These are phyloP conservation scores for Stachybotrys elegans DNA, from an alignment of 2,329 filamentous ascomycete genomes.

Conservation along the genomic window DNA sequence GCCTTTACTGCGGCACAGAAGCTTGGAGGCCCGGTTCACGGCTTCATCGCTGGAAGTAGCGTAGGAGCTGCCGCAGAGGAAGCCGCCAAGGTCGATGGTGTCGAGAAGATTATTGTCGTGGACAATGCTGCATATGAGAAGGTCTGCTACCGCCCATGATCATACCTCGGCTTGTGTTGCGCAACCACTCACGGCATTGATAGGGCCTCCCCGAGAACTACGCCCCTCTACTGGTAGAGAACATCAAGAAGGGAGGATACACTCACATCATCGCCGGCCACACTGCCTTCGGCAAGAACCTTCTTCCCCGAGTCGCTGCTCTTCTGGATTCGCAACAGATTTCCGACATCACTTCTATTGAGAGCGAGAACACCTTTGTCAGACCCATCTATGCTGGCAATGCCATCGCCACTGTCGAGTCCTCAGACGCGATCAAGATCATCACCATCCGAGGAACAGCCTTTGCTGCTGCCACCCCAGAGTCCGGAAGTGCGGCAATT, in stretches of 20 bases:
- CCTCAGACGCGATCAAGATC: constrained; percentile 76
- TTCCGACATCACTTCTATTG: constrained; percentile 82
- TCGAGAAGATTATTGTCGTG: constrained; percentile 87
- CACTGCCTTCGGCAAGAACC: constrained; percentile 93
- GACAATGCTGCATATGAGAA: constrained; percentile 91
- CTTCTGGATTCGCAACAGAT: constrained; percentile 89
- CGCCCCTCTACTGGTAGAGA: constrained; percentile 88
- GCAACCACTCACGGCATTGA: constrained; percentile 8
- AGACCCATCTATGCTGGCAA: constrained; percentile 97
- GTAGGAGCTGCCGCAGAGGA: constrained; percentile 73
- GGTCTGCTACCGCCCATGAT: too few species aligned
- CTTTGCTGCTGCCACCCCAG: constrained; percentile 69
- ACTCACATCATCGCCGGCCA: constrained; percentile 88
- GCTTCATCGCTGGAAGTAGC: constrained; percentile 77
- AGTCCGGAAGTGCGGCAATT: constrained; percentile 68
- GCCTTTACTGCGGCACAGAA: constrained; percentile 83
- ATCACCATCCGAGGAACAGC: constrained; percentile 91
- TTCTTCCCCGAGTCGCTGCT: constrained; percentile 87
- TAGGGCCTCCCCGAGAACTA: constrained; percentile 90
- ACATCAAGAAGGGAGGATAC: constrained; percentile 92
- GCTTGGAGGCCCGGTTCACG: constrained; percentile 79
- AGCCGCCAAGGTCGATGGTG: constrained; percentile 80
- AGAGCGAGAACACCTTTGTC: constrained; percentile 90
- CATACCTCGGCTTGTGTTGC: too few species aligned
- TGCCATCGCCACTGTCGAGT: constrained; percentile 93